Evolutionary conservation across 1,139 yeast species (phyloP).

Genomic region (Candida tetrigidarum): DNA sequence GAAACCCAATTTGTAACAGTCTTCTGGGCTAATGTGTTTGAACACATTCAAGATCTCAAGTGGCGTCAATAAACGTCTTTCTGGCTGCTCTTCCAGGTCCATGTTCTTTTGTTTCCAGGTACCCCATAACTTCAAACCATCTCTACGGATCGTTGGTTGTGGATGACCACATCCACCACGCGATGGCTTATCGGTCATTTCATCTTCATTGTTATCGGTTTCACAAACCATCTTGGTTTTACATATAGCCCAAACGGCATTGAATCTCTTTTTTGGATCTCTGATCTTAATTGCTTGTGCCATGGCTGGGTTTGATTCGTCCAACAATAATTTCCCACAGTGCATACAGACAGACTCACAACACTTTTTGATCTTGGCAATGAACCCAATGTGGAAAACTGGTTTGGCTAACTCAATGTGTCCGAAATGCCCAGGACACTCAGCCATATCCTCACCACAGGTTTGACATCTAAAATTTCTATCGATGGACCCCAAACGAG

Average conservation of each 20-base stretch:
- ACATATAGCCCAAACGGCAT: constrained; percentile 94
- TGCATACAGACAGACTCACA: constrained; percentile 98
- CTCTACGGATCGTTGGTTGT: constrained; percentile 95
- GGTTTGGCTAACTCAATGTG: constrained; percentile 98
- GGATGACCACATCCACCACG: constrained; percentile 99
- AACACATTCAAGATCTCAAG: constrained; percentile 89
- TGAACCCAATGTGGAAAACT: constrained; percentile 95
- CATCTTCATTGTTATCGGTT: constrained; percentile 79
- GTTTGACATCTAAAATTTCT: constrained; percentile 98
- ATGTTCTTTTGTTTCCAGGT: constrained; percentile 89
- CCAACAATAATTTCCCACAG: constrained; percentile 92
- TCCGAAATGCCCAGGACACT: constrained; percentile 99
- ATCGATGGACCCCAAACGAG: constrained; percentile 98
- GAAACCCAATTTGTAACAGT: constrained; percentile 81
- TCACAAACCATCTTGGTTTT: constrained; percentile 96
- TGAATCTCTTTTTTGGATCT: constrained; percentile 95
- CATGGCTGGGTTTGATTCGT: constrained; percentile 84
- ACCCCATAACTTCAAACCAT: constrained; percentile 95
- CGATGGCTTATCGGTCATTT: constrained; percentile 48
- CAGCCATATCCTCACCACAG: constrained; percentile 99
- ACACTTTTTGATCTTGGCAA: constrained; percentile 90
- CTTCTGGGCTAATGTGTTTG: constrained; percentile 87
- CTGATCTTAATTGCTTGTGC: constrained; percentile 87
- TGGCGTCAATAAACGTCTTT: constrained; percentile 86
- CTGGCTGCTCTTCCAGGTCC: constrained; percentile 90